These are phyloP conservation scores for Orbilia blumenaviensis DNA, from an alignment of 2,329 filamentous ascomycete species.

Conservation along the genomic window DNA sequence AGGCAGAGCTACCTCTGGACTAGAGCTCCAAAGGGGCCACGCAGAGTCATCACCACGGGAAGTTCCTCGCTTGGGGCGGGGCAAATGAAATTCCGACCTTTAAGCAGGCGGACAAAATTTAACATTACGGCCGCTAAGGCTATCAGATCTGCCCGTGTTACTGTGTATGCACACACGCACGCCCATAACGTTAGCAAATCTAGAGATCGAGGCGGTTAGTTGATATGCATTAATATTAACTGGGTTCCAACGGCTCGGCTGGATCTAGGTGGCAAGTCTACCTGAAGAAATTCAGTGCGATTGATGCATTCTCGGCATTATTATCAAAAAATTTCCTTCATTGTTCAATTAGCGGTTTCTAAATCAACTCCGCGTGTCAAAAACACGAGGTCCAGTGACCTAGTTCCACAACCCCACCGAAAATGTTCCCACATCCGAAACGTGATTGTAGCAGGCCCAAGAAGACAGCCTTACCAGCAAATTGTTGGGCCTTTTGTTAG, in stretches of 20 bases:
- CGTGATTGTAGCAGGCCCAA: background rate
- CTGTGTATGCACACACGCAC: no score
- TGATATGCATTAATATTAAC: background rate
- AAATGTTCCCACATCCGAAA: background rate
- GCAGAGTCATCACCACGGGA: background rate
- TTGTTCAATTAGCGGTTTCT: no score
- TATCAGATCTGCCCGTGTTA: no score
- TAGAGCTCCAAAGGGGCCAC: no score
- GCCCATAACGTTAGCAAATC: no score
- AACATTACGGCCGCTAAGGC: background rate
- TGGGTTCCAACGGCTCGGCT: background rate
- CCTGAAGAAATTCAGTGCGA: no score
- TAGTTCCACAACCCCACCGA: background rate
- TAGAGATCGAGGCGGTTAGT: no score
- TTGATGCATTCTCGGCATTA: no score
- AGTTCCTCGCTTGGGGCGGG: background rate
- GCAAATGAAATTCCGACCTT: slow-evolving; percentile 1
- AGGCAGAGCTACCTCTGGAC: no score
- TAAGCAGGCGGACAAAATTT: slow-evolving; percentile 2
- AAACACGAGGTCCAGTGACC: slow-evolving; percentile 7
- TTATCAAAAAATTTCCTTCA: no score
- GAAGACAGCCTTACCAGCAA: background rate
- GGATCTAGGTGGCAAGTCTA: background rate
- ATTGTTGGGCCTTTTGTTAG: background rate
- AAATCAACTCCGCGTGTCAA: background rate